Base-by-base conservation (phyloP, 2,329 filamentous ascomycete genomes). In the Aspergillus glaucus region DNA sequence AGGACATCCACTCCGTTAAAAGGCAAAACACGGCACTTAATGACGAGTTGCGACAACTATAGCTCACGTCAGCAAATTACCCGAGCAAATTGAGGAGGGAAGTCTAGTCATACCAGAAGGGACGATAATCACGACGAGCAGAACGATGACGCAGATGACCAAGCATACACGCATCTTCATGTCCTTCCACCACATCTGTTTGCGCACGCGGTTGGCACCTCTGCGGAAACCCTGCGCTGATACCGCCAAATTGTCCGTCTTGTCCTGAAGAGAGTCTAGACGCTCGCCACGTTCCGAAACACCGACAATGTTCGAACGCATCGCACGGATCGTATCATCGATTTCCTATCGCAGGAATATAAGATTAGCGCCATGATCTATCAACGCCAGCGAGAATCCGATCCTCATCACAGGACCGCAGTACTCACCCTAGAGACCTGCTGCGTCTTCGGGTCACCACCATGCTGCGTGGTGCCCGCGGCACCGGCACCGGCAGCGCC, bases 111-210 rank as follows among this genome's bases (percentile, higher is more conserved):
- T 82, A 95, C 92, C 89, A 60, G 86, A 79, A 58, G 93, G 93
- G 61, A 97, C 84, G 66, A 98, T 93, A 69, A 98, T 97, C 71
- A 98, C 82, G 61, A 95, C 76, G 59, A 98, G 81, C 62, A 98
- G 79, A 60, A 97, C 81, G 70, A 97, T 86, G 72, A 98, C 87
- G 64, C 91, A 93, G 51, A 85, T 79, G 67, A 95, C 87, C 55
- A 98, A 78, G 75, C 92, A 97, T 79, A 96, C 93, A 72, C 93
- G 85, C 93, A 98, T 98, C 84, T 97, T 97, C 89, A 96, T 95
- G 68, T 97, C 92, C 81, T 97, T 97, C 92, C 91, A 97, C 92
- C 92, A 97, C 92, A 97, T 97, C 53, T 95, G 85, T 79, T 91
- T 92, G 72, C 93, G 85, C 61, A 98, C 92, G 63, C 89, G 80